Conservation (phyloP, 1,284 basidiomycete species). For the Cryptococcus sp. region DNA sequence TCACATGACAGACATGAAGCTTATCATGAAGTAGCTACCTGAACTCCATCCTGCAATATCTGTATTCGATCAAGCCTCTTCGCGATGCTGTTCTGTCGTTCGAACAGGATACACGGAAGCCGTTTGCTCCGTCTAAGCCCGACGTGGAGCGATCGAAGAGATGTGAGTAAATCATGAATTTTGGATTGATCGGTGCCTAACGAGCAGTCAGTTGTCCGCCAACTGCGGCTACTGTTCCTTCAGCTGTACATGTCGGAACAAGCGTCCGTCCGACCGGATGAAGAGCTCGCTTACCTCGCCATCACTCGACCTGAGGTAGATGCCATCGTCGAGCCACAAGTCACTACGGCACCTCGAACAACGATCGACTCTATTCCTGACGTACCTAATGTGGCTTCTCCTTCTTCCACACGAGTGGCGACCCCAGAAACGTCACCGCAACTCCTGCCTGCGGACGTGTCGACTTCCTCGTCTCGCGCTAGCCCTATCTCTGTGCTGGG, state of each 20-base stretch:
- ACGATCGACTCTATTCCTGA: conserved; percentile 22
- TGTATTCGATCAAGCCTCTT: conserved; percentile 50
- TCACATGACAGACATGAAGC: not conserved
- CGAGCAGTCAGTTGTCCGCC: conserved; percentile 36
- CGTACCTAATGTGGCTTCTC: conserved; percentile 27
- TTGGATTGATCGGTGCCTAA: conserved; percentile 10
- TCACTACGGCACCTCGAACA: conserved; percentile 4
- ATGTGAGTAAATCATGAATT: conserved; percentile 26
- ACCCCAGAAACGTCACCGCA: conserved; percentile 24
- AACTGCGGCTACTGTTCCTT: conserved; percentile 42
- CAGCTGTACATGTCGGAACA: conserved; percentile 45
- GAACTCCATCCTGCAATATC: conserved; percentile 51
- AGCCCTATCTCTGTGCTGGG: conserved; percentile 32
- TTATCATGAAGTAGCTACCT: conserved; percentile 36
- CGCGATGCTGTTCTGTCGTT: conserved; percentile 46
- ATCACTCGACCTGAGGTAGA: conserved; percentile 44
- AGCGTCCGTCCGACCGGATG: conserved; percentile 44
- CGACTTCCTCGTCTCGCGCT: conserved; percentile 2
- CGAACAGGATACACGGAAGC: conserved; percentile 21
- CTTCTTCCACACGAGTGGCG: conserved; percentile 33
- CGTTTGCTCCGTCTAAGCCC: conserved; percentile 18
- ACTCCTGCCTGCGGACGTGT: conserved; percentile 3
- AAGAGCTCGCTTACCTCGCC: conserved; percentile 52
- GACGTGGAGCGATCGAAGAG: conserved; percentile 41
- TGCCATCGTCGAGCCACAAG: conserved; percentile 25